These are phyloP conservation scores for Nakataea oryzae DNA, from an alignment of 2,329 filamentous ascomycete genomes.

Conservation along the genomic window DNA sequence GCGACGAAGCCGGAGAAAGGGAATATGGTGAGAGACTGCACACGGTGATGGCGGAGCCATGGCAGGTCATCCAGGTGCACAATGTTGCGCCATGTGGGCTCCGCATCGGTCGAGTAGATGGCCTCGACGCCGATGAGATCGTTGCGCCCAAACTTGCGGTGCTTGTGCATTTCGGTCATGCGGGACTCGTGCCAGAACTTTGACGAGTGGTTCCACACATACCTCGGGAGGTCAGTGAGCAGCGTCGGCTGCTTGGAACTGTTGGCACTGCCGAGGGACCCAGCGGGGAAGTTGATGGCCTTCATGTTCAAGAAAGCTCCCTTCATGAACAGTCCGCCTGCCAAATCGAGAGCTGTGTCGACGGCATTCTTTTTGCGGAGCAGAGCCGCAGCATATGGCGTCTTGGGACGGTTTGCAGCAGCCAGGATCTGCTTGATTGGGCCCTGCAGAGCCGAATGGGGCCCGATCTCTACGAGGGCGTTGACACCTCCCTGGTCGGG, in stretches of 20 bases:
- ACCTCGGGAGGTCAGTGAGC: conserved; percentile 32
- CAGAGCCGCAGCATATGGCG: not conserved
- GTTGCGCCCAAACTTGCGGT: conserved; percentile 26
- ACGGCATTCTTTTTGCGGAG: conserved; percentile 1
- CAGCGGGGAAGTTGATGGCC: conserved; percentile 28
- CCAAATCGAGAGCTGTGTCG: conserved; percentile 25
- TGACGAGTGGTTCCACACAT: conserved; percentile 34
- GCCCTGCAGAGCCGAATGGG: conserved; percentile 10
- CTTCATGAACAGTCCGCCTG: conserved; percentile 1
- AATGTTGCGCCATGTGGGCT: conserved; percentile 38
- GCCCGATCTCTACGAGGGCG: conserved; percentile 11
- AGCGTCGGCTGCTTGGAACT: conserved; percentile 22
- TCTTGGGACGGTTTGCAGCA: not conserved
- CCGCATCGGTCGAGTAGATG: conserved; percentile 30
- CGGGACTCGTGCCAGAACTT: conserved; percentile 38
- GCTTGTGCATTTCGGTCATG: conserved; percentile 28
- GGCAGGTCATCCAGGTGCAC: conserved; percentile 37
- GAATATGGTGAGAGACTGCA: conserved; percentile 46
- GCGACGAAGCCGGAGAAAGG: conserved; percentile 41
- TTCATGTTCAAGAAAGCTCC: conserved; percentile 6
- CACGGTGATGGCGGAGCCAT: conserved; percentile 46
- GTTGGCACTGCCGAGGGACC: not conserved
- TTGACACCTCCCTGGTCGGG: conserved; percentile 1
- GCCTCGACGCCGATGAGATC: conserved; percentile 35
- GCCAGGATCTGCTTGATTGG: conserved; percentile 11